These are phyloP conservation scores for Oropetium thomaeum DNA, from an alignment of 176 grass and related monocot species.

Conservation along the genomic window DNA sequence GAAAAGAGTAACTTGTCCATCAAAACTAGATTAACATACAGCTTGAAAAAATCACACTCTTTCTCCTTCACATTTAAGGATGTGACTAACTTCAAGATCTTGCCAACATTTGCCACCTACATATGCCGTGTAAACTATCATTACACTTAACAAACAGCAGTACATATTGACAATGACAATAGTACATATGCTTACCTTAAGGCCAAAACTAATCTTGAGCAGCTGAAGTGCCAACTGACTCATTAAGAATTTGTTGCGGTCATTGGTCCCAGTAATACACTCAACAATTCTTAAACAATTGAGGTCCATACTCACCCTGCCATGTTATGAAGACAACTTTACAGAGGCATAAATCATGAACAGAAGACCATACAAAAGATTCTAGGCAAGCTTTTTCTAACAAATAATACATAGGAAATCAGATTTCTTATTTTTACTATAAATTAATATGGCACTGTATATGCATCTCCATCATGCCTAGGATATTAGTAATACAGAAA, in stretches of 20 bases:
- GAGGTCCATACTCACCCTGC: conserved; percentile 70
- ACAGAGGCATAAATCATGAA: conserved; percentile 5
- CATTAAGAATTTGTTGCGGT: conserved; percentile 58
- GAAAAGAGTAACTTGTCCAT: conserved; percentile 72
- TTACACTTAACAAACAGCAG: conserved; percentile 9
- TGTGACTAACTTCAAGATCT: conserved; percentile 52
- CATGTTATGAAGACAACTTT: conserved; percentile 26
- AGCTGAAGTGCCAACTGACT: conserved; percentile 81
- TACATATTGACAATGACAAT: not conserved
- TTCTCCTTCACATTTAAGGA: conserved; percentile 76
- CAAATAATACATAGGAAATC: not conserved
- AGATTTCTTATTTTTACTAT: not conserved
- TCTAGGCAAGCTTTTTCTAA: not conserved
- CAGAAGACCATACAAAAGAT: not conserved
- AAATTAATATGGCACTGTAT: not conserved
- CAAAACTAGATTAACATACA: conserved; percentile 64
- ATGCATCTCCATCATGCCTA: not conserved
- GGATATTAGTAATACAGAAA: not conserved
- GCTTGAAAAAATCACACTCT: conserved; percentile 59
- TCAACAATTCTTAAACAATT: conserved; percentile 81
- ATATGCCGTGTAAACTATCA: conserved; percentile 6
- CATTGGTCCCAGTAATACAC: conserved; percentile 52
- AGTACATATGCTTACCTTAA: conserved; percentile 49
- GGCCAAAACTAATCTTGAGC: conserved; percentile 57
- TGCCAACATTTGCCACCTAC: conserved; percentile 57